Evolutionary conservation across 306 rosid species (phyloP), one percentile per base, ranked within the genome.

Genomic region (Vigna unguiculata): DNA sequence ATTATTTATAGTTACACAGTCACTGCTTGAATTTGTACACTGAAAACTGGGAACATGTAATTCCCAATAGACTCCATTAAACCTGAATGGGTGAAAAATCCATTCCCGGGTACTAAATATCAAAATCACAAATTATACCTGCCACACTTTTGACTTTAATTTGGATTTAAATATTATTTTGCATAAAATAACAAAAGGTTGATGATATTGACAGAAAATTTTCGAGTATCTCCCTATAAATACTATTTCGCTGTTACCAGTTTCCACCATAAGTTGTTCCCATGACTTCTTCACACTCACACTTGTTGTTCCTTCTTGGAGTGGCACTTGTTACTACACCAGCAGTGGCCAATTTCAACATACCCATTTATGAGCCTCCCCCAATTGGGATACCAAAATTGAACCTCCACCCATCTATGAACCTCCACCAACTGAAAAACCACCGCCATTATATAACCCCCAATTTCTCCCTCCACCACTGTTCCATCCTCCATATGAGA

Each of bases 191-290:
- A n/a, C n/a, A n/a, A n/a, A n/a, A n/a, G n/a, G n/a, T n/a, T n/a
- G n/a, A n/a, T n/a, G n/a, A n/a, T n/a, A 19, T 41, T 40, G 6
- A 63, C 69, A 25, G 22, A 20, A 65, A 71, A 4, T 0, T 20
- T 25, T 30, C 9, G 24, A 58, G 1, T 5, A 21, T 8, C n/a
- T 34, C 16, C 64, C 73, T 82, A 82, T 85, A 85, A 80, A 82
- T 82, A 25, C 15, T 45, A 40, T 55, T 2, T 3, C 41, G 0
- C 53, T 12, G 51, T 15, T 25, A 43, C 10, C 66, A 64, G 61
- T 67, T 21, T 38, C 21, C 80, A 76, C 46, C 76, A 66, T 60
- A 73, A 55, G 4, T 53, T 2, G 7, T 57, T 7, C 10, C 4
- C 68, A 85, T 85, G 86, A 58, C 75, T 4, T 61, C 22, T 6